Evolutionary conservation across 345 rosid species (phyloP).

Genomic region (Rhizophora apiculata): DNA sequence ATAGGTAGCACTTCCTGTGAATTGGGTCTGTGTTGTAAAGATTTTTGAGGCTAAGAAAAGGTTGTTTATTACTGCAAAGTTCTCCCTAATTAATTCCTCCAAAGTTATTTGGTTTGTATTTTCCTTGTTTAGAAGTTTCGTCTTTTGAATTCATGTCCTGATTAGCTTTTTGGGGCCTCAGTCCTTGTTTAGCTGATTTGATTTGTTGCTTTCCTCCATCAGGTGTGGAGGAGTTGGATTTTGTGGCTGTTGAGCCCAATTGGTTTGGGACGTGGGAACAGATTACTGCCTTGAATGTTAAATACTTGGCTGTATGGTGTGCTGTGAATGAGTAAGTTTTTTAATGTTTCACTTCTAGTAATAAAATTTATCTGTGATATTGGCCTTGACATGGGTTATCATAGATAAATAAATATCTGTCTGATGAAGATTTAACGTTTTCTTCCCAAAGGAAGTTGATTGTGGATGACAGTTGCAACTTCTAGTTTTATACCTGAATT

Average conservation of each 20-base stretch:
- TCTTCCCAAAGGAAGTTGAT: not conserved
- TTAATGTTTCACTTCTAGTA: slow-evolving; percentile 2
- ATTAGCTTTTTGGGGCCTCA: slow-evolving; percentile 15
- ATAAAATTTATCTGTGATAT: not conserved
- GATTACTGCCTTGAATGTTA: slow-evolving; percentile 58
- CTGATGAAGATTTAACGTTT: not conserved
- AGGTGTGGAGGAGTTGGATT: slow-evolving; percentile 81
- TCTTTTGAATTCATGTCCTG: not conserved
- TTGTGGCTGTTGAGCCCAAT: slow-evolving; percentile 52
- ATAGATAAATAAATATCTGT: not conserved
- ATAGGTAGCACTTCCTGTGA: not conserved
- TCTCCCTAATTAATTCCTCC: not conserved
- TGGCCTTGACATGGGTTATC: not conserved
- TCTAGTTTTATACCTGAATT: not conserved
- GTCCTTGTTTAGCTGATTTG: slow-evolving; percentile 7
- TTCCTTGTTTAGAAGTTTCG: not conserved
- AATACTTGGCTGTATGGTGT: slow-evolving; percentile 58
- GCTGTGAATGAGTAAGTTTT: slow-evolving; percentile 52
- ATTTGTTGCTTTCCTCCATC: slow-evolving; percentile 20
- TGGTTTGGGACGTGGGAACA: slow-evolving; percentile 69
- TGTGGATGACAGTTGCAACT: not conserved
- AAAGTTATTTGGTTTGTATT: not conserved
- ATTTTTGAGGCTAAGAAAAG: too few relatives aligned
- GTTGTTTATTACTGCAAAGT: not conserved
- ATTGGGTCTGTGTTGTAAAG: too few relatives aligned